Evolutionary conservation across 192 early-diverging fungal genomes (phyloP), one percentile per base, ranked within the genome.

Genomic region (Gryganskiella cystojenkinii): DNA sequence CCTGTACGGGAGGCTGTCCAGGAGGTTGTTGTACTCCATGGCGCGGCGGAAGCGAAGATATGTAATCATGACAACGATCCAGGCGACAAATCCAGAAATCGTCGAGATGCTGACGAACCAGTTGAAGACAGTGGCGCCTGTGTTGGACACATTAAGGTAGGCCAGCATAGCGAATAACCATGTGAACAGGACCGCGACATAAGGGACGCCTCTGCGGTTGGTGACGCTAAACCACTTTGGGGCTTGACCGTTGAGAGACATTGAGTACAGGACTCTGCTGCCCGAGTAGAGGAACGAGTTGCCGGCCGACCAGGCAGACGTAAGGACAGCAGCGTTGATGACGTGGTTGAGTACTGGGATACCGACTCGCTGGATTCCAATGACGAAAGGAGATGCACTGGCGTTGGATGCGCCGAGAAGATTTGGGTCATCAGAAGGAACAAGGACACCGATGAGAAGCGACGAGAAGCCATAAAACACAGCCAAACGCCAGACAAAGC

Each of bases 31-130:
- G 33, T 68, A 83, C 31, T 87, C 65, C 59, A 87, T 89, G 31
- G 91, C 92, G 14, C 82, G 82, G 56, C 91, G 88, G 86, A 92
- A 95, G 34, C 94, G 88, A 58, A 89, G 80, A 55, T 95, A 93
- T 50, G 88, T 91, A 37, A 93, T 56, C 28, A 83, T 83, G 65
- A 95, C 94, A 33, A 87, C 86, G 13, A 90, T 43, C 94, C 94
- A 95, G 68, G 91, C 92, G 13, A 90, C 66, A 53, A 95, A 88
- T 15, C 92, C 90, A 1, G 88, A 81, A 17, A 95, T 85, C 0
- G 92, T 89, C 2, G 90, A 84, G 10, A 89, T 71, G 57, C 80
- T 86, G 59, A 85, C 64, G 40, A 88, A 78, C 62, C 83, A 89
- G 19, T 69, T 72, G 58, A 93, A 95, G 28, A 91, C 85, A 24